Conservation (phyloP, 179 eudicot species). For the Gypsophila paniculata region DNA sequence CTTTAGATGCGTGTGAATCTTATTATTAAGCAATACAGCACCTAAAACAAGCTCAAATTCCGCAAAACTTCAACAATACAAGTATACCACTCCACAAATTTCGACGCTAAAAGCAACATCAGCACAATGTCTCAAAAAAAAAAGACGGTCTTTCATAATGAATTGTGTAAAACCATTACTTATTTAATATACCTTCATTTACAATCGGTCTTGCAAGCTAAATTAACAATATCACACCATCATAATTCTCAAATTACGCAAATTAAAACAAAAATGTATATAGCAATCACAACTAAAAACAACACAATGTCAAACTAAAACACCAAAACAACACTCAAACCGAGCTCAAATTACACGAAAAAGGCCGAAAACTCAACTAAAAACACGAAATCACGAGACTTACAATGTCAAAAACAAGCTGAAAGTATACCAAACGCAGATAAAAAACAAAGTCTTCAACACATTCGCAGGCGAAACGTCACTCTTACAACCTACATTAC, state of each 20-base stretch:
- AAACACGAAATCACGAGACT: slow-evolving; percentile 26
- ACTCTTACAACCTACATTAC: slow-evolving; percentile 24
- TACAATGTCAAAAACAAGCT: slow-evolving; percentile 88
- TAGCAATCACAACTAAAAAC: too few relatives aligned
- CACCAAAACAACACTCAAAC: too few relatives aligned
- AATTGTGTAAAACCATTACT: too few relatives aligned
- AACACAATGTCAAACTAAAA: too few relatives aligned
- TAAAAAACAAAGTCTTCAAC: slow-evolving; percentile 69
- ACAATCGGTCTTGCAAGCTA: neutral
- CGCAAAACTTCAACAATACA: neutral
- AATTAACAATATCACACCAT: neutral
- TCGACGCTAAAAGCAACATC: neutral
- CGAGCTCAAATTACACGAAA: neutral
- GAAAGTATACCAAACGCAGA: slow-evolving; percentile 84
- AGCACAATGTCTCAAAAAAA: too few relatives aligned
- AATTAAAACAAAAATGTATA: too few relatives aligned
- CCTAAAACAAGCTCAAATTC: slow-evolving; percentile 1
- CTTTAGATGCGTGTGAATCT: neutral
- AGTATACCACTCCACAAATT: neutral
- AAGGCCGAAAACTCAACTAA: neutral
- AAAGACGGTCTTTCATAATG: too few relatives aligned
- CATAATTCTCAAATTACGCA: neutral
- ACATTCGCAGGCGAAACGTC: slow-evolving; percentile 56
- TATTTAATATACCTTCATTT: too few relatives aligned
- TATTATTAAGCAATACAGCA: neutral